Conservation (phyloP, 352 stramenopile genomes). For the Peronospora farinosa region DNA sequence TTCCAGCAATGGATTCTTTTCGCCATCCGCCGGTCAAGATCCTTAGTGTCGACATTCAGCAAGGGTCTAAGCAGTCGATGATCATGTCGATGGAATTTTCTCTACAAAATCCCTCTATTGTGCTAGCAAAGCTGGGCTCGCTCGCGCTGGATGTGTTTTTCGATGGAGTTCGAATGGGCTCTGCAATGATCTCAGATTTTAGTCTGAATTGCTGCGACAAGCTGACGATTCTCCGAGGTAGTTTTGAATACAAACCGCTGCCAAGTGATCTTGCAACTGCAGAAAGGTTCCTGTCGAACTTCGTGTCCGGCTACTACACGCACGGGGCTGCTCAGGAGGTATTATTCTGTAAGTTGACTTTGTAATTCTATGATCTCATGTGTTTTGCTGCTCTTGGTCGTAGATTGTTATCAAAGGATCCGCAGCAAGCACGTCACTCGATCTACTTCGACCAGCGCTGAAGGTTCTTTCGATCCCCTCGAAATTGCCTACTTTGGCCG, state of each 20-base stretch:
- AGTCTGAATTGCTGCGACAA: conserved; percentile 58
- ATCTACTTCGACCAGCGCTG: conserved; percentile 63
- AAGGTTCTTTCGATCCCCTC: conserved; percentile 47
- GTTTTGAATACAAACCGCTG: conserved; percentile 53
- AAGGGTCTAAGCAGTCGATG: conserved; percentile 41
- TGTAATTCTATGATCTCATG: conserved; percentile 2
- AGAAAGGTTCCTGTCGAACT: conserved; percentile 74
- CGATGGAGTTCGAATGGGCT: conserved; percentile 44
- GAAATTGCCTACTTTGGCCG: conserved; percentile 43
- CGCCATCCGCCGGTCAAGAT: conserved; percentile 51
- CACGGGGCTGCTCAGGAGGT: conserved; percentile 58
- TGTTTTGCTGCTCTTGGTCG: neutral
- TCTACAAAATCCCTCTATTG: conserved; percentile 64
- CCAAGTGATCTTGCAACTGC: conserved; percentile 25
- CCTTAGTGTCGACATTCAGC: conserved; percentile 56
- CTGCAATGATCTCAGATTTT: conserved; percentile 55
- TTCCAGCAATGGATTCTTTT: conserved; percentile 73
- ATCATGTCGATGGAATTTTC: conserved; percentile 63
- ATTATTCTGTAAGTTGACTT: conserved; percentile 4
- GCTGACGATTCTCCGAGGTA: conserved; percentile 44
- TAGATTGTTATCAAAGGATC: conserved; percentile 69
- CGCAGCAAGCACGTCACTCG: conserved; percentile 41
- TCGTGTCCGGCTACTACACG: conserved; percentile 78
- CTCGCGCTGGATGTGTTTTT: conserved; percentile 51
- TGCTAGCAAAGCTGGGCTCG: conserved; percentile 50